phyloP scores from a whole-genome alignment of 2,329 filamentous ascomycete genomes.

The Trichoderma sp. region DNA sequence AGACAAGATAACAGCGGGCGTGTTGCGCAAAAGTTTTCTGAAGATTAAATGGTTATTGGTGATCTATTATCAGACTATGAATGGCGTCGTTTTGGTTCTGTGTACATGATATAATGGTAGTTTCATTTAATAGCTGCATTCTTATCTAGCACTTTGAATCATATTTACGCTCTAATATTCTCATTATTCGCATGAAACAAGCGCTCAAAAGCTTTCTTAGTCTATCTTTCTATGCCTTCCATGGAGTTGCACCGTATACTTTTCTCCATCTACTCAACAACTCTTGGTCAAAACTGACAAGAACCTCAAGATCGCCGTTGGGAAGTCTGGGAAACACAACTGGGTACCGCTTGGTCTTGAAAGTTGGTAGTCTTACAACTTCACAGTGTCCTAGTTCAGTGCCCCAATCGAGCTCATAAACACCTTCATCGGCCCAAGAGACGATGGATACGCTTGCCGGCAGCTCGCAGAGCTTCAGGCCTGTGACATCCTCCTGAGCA shows the following conservation, averaged over 20 bases:
- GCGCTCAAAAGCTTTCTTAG: background rate
- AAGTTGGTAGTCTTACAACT: background rate
- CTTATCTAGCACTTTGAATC: background rate
- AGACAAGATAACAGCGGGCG: background rate
- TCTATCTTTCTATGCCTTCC: background rate
- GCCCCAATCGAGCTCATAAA: conserved; percentile 13
- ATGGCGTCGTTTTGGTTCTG: background rate
- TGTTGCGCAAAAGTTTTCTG: background rate
- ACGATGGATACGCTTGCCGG: background rate
- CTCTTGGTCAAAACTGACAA: background rate
- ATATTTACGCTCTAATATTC: background rate
- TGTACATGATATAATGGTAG: background rate
- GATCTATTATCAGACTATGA: background rate
- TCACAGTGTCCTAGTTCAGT: background rate
- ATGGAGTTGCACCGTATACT: background rate
- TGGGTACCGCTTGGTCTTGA: conserved; percentile 7
- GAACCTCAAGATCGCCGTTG: conserved; percentile 10
- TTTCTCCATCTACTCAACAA: background rate
- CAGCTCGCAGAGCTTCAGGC: background rate
- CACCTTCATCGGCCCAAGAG: conserved; percentile 10
- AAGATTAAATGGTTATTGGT: background rate
- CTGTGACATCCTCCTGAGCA: background rate
- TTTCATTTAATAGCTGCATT: background rate
- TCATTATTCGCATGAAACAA: background rate
- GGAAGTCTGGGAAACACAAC: conserved; percentile 10